Base-by-base conservation (phyloP, 495 filamentous ascomycete genomes). In the Lasiosphaeria miniovina region DNA sequence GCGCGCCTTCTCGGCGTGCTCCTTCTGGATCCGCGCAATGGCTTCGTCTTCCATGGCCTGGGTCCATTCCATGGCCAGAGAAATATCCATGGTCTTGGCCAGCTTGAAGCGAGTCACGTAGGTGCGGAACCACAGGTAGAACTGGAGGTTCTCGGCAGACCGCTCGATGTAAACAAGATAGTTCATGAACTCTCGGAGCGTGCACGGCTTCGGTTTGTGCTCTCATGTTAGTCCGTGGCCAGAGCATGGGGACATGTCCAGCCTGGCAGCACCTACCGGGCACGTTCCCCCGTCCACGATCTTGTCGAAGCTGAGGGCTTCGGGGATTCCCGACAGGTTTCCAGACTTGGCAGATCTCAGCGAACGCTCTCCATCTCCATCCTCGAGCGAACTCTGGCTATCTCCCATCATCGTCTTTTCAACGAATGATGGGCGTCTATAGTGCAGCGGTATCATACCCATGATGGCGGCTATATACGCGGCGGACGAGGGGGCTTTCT, bases 181-280 rank as follows among this genome's bases (percentile, higher is more conserved):
- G 72, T 89, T 88, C 85, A 91, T 88, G 68, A 93, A 91, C 62
- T 93, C 89, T 34, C 88, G 82, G 34, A 81, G 66, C 0, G 89
- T 90, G 68, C 84, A 84, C 33, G 89, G 89, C 89, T 91, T n/a
- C 17, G 14, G 10, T 35, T 61, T 24, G 24, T 24, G 0, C 24
- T 24, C 24, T 24, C 60, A 61, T 58, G 41, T 35, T 55, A 35
- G 31, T 8, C 3, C 9, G 36, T 33, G 34, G 14, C 24, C 4
- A 55, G 24, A 14, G 4, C 14, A 41, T 8, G 0, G 14, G 38
- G 38, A 38, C 14, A 36, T 57, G 38, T 8, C 15, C 17, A 52
- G 14, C 17, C 31, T 24, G 9, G 46, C 10, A 49, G 52, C 35
- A 54, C 86, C 72, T 77, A 91, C 89, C n/a, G 89, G 88, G 62